phyloP scores from a whole-genome alignment of 139 green algal species.

The Asterochloris sp. region DNA sequence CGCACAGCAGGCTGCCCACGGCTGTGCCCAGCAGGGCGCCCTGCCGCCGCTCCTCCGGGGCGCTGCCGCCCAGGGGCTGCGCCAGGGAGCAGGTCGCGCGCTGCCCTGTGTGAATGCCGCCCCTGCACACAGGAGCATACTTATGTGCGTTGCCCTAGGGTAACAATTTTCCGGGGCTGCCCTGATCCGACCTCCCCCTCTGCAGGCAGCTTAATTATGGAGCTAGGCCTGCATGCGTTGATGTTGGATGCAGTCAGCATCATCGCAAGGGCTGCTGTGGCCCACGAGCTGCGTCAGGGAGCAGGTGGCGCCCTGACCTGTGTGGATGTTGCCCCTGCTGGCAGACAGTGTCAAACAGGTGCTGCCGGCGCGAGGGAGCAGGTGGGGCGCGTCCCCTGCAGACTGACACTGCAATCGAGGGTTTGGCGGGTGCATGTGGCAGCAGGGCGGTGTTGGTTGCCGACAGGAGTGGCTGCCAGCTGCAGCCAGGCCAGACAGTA shows the following conservation, averaged over 20 bases:
- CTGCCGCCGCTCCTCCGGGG: neutral
- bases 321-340: no score
- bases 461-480: no score
- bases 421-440: no score
- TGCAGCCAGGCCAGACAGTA: no score
- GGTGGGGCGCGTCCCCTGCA: no score
- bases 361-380: no score
- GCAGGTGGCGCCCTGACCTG: neutral
- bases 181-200: neutral
- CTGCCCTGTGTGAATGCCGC: constrained; percentile 36
- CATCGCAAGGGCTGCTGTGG: neutral
- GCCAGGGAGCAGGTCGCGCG: constrained; percentile 16
- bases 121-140: constrained; percentile 12
- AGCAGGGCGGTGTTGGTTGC: no score
- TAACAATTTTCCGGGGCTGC: no score
- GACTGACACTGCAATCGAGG: no score
- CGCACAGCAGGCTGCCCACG: constrained; percentile 1
- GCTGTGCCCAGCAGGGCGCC: neutral
- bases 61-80: constrained; percentile 3
- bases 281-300: neutral
- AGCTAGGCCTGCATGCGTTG: neutral
- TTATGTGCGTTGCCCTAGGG: neutral
- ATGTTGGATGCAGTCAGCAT: neutral
- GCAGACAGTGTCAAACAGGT: no score
- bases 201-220: neutral